Evolutionary conservation across 176 grass and related monocot species (phyloP), one percentile per base, ranked within the genome.

Genomic region (Zoysia pacifica): DNA sequence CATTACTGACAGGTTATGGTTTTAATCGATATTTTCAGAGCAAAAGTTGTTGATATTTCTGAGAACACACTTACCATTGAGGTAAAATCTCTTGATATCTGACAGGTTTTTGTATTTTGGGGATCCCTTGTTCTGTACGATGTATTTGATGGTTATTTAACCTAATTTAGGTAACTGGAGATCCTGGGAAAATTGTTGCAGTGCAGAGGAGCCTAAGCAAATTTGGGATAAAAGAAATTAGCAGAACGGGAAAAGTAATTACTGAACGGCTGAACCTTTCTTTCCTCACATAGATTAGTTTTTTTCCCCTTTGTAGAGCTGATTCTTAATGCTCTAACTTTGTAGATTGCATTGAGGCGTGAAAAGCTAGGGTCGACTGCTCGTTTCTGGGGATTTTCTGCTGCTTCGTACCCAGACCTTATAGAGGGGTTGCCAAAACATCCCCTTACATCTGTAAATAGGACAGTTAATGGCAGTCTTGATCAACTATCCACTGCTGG

Each of bases 331-430:
- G 65, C 4, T 64, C 78, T 80, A 12, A 28, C 7, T 79, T 28
- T 28, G 28, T 83, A 98, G 96, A 98, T 98, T 87, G 92, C 96
- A 84, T 85, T 99, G 88, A 93, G 88, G 48, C 88, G 96, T 67
- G 96, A 99, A 84, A 95, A 85, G 53, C 89, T 95, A 19, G 96
- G 96, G 61, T 90, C 79, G 70, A 86, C 85, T 73, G 96, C 96
- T n/a, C 96, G 86, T 60, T 99, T 99, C 79, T 99, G 96, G 90
- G 88, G 88, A 69, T 99, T 99, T 75, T 99, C 92, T 89, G 84
- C 90, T 76, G 87, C 92, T 85, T 95, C 96, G 79, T 99, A 98
- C 40, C 96, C 88, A 40, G 92, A 99, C 65, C 88, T 99, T 63
- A 85, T 90, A 80, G 46, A 84, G 61, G 38, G 56, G 48, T 71